These are phyloP conservation scores for Vaccinium myrtillus DNA, from an alignment of 148 eudicot genomes.

Conservation along the genomic window DNA sequence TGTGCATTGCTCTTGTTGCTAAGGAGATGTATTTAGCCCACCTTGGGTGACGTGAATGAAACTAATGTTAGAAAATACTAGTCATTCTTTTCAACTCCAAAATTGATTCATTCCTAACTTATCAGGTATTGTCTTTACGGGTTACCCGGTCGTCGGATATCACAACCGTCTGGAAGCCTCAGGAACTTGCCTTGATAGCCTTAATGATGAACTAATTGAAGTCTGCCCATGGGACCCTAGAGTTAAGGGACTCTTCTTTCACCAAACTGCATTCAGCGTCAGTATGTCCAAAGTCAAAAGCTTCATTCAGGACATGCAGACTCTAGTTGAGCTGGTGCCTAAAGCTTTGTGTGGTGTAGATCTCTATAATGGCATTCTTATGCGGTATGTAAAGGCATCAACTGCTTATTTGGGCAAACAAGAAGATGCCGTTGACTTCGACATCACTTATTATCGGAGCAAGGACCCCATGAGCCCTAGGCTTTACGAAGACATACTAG, in stretches of 20 bases:
- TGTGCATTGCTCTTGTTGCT: no score
- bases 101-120: background rate
- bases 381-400: slow-evolving; percentile 75
- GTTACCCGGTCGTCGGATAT: slow-evolving; percentile 70
- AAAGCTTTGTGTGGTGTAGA: slow-evolving; percentile 60
- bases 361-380: slow-evolving; percentile 61
- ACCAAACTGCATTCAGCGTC: slow-evolving; percentile 55
- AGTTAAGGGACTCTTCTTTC: slow-evolving; percentile 49
- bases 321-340: slow-evolving; percentile 46
- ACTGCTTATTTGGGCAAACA: slow-evolving; percentile 76
- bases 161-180: slow-evolving; percentile 71
- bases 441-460: slow-evolving; percentile 70
- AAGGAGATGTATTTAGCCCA: no score
- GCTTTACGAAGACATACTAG: slow-evolving; percentile 43
- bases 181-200: slow-evolving; percentile 60
- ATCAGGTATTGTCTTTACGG: slow-evolving; percentile 49
- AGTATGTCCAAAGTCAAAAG: slow-evolving; percentile 46
- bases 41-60: background rate
- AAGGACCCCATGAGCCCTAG: slow-evolving; percentile 56
- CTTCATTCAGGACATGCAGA: slow-evolving; percentile 67
- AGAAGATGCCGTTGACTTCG: slow-evolving; percentile 70
- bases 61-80: background rate
- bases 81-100: background rate
- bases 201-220: slow-evolving; percentile 23
- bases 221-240: slow-evolving; percentile 76